phyloP scores from a whole-genome alignment of 257 asterid genomes.

The Lycium barbarum region DNA sequence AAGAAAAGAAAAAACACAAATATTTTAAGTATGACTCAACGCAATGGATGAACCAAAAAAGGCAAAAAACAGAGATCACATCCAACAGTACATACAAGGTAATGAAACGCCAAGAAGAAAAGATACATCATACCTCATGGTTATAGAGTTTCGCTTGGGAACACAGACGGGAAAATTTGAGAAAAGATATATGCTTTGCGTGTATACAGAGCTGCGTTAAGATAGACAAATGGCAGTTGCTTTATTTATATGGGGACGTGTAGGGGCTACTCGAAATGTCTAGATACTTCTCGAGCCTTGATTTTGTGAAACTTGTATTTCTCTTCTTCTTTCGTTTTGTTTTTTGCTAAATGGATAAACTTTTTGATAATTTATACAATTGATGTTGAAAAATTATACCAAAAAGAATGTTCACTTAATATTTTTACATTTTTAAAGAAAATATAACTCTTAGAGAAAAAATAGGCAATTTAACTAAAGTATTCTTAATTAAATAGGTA shows the following conservation, averaged over 20 bases:
- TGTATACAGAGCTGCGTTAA: not conserved
- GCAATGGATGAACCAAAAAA: not conserved
- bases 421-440: too few species aligned
- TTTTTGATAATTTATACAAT: too few species aligned
- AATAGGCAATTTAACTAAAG: too few species aligned
- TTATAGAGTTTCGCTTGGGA: not conserved
- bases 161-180: not conserved
- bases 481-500: too few species aligned
- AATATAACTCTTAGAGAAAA: too few species aligned
- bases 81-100: not conserved
- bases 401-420: too few species aligned
- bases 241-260: not conserved
- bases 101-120: not conserved
- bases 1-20: not conserved
- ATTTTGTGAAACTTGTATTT: not conserved
- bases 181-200: not conserved
- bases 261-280: constrained; percentile 42
- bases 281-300: constrained; percentile 45
- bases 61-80: not conserved
- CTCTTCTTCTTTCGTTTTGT: too few species aligned
- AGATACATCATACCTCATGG: not conserved
- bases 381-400: too few species aligned
- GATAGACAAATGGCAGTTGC: not conserved
- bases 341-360: too few species aligned
- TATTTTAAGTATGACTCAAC: not conserved